Conservation (phyloP, 1,139 yeast genomes). For the Candida frijolesensis region DNA sequence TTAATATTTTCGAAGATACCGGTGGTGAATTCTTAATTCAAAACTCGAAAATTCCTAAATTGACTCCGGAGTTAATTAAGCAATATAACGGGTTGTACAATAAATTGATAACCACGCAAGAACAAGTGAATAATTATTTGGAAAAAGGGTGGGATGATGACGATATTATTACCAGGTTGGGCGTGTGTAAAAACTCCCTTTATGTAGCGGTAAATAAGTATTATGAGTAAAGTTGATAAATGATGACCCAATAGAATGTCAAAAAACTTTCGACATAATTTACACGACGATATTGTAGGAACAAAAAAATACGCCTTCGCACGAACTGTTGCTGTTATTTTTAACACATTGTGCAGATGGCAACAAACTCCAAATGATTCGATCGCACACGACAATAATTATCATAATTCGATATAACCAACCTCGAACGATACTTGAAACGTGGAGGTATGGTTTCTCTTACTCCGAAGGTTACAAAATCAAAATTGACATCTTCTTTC, state of each 20-base stretch:
- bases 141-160: slow-evolving; percentile 42
- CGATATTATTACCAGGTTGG: slow-evolving; percentile 42
- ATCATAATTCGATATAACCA: too few relatives aligned
- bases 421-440: too few relatives aligned
- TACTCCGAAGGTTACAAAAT: too few relatives aligned
- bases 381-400: too few relatives aligned
- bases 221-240: neutral
- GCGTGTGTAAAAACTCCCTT: slow-evolving; percentile 10
- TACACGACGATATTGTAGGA: neutral
- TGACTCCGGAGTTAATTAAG: slow-evolving; percentile 27
- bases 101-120: slow-evolving; percentile 24
- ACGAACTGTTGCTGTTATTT: neutral
- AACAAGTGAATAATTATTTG: slow-evolving; percentile 33
- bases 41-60: slow-evolving; percentile 48
- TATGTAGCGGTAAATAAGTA: slow-evolving; percentile 1
- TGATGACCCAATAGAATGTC: neutral
- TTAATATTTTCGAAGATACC: slow-evolving; percentile 35
- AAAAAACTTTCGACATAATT: neutral
- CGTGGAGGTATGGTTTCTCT: too few relatives aligned
- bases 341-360: neutral
- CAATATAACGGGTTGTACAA: slow-evolving; percentile 25
- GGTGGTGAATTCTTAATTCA: slow-evolving; percentile 41
- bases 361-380: neutral
- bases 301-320: neutral
- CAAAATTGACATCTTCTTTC: too few relatives aligned